phyloP scores from a whole-genome alignment of 2,329 filamentous ascomycete genomes.

The Plenodomus biglobosus region DNA sequence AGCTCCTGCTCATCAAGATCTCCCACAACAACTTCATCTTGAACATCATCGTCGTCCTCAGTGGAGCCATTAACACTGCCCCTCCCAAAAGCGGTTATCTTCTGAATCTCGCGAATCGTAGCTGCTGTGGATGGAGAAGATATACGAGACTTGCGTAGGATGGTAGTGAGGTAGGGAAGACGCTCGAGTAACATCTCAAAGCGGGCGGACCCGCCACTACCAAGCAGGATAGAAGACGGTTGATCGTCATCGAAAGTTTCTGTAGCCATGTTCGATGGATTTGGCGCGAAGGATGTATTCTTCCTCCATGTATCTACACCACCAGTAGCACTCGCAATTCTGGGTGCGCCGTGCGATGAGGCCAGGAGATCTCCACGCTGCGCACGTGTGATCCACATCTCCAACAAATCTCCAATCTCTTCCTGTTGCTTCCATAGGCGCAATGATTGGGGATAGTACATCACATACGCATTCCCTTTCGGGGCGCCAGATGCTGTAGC shows the following conservation, averaged over 20 bases:
- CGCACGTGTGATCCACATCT: conserved; percentile 65
- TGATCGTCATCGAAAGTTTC: conserved; percentile 15
- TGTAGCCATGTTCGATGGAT: conserved; percentile 7
- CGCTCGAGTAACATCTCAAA: conserved; percentile 79
- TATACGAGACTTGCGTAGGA: conserved; percentile 49
- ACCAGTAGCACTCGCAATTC: conserved; percentile 31
- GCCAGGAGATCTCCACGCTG: conserved; percentile 46
- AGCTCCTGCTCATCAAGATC: conserved; percentile 36
- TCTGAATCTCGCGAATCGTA: conserved; percentile 62
- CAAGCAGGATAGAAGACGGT: conserved; percentile 48
- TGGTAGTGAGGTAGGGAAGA: conserved; percentile 79
- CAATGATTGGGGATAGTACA: conserved; percentile 87
- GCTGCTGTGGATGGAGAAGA: conserved; percentile 23
- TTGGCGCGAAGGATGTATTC: conserved; percentile 18
- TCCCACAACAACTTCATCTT: conserved; percentile 30
- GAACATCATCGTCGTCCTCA: conserved; percentile 36
- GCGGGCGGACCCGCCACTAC: conserved; percentile 64
- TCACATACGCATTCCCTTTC: conserved; percentile 70
- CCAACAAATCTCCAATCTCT: conserved; percentile 74
- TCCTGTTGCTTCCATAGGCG: conserved; percentile 83
- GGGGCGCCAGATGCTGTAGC: conserved; percentile 15
- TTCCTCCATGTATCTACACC: conserved; percentile 45
- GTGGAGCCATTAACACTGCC: conserved; percentile 31
- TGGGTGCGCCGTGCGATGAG: conserved; percentile 29
- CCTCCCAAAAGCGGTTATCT: conserved; percentile 62